Conservation (phyloP, 495 filamentous ascomycete genomes). For the Penicillium mononematosum region DNA sequence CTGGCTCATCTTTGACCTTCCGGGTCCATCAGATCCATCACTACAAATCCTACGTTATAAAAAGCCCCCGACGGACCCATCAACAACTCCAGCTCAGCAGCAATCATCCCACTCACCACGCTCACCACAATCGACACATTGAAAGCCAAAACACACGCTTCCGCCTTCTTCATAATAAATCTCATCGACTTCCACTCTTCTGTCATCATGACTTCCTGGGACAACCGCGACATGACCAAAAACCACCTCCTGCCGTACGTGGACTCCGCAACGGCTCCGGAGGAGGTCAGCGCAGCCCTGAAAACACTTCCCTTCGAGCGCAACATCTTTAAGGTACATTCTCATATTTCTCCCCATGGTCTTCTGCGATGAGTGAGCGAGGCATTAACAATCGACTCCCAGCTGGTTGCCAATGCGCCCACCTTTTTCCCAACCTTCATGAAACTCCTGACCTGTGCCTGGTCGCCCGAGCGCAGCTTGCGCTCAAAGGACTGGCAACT, state of each 20-base stretch:
- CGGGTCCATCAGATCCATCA: too few relatives aligned
- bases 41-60: neutral
- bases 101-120: neutral
- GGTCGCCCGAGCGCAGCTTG: conserved; percentile 3
- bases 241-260: conserved; percentile 1
- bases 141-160: neutral
- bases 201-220: neutral
- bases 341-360: neutral
- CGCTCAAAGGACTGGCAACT: conserved; percentile 7
- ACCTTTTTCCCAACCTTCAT: neutral
- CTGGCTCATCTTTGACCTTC: too few relatives aligned
- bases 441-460: neutral
- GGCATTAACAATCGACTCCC: too few relatives aligned
- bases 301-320: conserved; percentile 1
- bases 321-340: conserved; percentile 2
- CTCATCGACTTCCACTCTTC: neutral
- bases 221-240: neutral
- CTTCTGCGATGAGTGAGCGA: too few relatives aligned
- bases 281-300: neutral
- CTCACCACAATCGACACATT: neutral
- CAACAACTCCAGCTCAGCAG: neutral
- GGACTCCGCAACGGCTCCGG: neutral
- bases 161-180: too few relatives aligned
- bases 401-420: too few relatives aligned
- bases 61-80: neutral